Base-by-base conservation (phyloP, 1,139 yeast genomes). In the Debaryomyces psychrophilus region DNA sequence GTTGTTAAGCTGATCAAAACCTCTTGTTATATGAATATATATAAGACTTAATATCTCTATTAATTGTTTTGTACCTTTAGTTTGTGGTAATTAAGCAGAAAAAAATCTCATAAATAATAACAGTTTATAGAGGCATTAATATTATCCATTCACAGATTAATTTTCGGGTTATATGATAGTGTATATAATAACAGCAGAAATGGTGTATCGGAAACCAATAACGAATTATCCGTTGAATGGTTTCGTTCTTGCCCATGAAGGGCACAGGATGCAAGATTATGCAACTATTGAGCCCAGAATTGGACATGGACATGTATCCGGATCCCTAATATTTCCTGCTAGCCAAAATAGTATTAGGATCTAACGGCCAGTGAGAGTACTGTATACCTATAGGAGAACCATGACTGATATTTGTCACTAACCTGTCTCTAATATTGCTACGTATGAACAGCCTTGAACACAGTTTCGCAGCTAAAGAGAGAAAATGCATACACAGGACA, bases 261-360 rank as follows among this genome's bases (percentile, higher is more conserved):
- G 15, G 40, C 25, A 12, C 11, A 18, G n/a, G 28, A 29, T 38
- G 41, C 28, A 38, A 27, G 41, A 38, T 18, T 28, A 38, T 38
- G 35, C 41, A 38, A 18, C 17, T 28, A 28, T 28, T 5, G 12
- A 11, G 34, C 26, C 41, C 41, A 38, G 41, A 38, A 26, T 27
- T 17, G 33, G 33, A 37, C 17, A 17, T 8, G 9, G 31, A 9
- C n/a, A 15, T 8, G 31, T 11, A 33, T 7, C 12, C 11, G 14
- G n/a, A n/a, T n/a, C 17, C 8, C 12, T 11, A 8, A n/a, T 8
- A 8, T 7, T 14, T 11, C 9, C 8, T 14, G 20, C 5, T 4
- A 14, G 6, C 3, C 15, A 26, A 29, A n/a, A 29, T 11, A 11
- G 8, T 15, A 7, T 18, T 14, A 11, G 3, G 9, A 8, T 7